Evolutionary conservation across 2,329 filamentous ascomycete genomes (phyloP).

Genomic region (Geosmithia flava): DNA sequence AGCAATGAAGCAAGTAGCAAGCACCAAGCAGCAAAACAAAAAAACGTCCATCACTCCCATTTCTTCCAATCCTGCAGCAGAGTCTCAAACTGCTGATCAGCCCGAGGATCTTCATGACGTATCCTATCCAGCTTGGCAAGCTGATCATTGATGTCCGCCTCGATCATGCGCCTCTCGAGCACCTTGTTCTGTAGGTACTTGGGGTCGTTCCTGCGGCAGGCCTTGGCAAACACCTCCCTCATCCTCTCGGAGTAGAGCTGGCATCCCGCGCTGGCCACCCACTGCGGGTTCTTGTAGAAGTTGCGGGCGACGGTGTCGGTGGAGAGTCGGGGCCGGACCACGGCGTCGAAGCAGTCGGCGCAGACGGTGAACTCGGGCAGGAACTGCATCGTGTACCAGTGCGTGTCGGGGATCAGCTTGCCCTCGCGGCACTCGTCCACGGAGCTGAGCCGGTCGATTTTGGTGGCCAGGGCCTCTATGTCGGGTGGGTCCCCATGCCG

Average conservation of each 20-base stretch:
- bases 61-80: constrained; percentile 44
- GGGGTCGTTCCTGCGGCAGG: constrained; percentile 55
- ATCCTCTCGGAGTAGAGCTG: constrained; percentile 74
- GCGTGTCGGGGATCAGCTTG: constrained; percentile 43
- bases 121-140: constrained; percentile 28
- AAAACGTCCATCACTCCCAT: constrained; percentile 42
- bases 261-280: constrained; percentile 46
- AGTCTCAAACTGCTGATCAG: constrained; percentile 29
- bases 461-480: constrained; percentile 48
- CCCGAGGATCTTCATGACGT: constrained; percentile 21
- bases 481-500: constrained; percentile 35
- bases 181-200: constrained; percentile 46
- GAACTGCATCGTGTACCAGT: constrained; percentile 69
- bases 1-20: no score
- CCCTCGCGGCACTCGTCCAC: constrained; percentile 54
- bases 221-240: constrained; percentile 58
- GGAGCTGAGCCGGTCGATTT: constrained; percentile 45
- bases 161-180: constrained; percentile 45
- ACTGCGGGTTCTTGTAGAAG: constrained; percentile 50
- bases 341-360: constrained; percentile 72
- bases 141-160: constrained; percentile 45
- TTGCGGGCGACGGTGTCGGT: constrained; percentile 46
- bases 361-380: constrained; percentile 75
- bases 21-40: neutral
- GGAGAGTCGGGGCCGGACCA: constrained; percentile 57